Evolutionary conservation across 495 filamentous ascomycete species (phyloP).

Genomic region (Penicillium daleae): DNA sequence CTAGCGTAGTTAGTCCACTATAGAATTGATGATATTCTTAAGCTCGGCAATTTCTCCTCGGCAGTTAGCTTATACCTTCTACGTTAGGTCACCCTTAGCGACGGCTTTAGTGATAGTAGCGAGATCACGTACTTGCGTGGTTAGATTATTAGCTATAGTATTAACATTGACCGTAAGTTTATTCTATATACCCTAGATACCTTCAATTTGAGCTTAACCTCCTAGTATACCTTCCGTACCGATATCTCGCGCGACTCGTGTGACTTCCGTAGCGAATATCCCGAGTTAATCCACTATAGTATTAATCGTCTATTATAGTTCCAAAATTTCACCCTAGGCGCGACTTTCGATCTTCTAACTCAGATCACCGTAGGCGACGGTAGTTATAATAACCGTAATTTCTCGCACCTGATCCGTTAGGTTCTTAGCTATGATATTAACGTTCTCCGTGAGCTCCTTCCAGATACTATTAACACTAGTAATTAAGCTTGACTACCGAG

Average conservation of each 20-base stretch:
- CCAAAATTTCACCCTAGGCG: constrained; percentile 92
- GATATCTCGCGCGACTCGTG: constrained; percentile 92
- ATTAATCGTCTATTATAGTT: constrained; percentile 97
- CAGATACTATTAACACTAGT: constrained; percentile 95
- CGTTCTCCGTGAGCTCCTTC: constrained; percentile 97
- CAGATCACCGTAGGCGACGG: constrained; percentile 94
- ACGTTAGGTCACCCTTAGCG: constrained; percentile 92
- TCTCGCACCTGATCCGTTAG: constrained; percentile 89
- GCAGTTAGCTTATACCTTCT: constrained; percentile 96
- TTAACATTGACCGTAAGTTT: constrained; percentile 98
- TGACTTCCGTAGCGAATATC: constrained; percentile 97
- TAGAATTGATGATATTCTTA: constrained; percentile 97
- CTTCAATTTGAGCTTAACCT: constrained; percentile 94
- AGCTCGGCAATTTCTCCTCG: constrained; percentile 95
- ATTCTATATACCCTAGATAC: constrained; percentile 87
- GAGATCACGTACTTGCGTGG: constrained; percentile 97
- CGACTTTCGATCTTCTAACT: constrained; percentile 95
- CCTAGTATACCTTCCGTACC: constrained; percentile 96
- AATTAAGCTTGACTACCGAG: constrained; percentile 97
- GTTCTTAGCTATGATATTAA: constrained; percentile 96
- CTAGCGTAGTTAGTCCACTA: constrained; percentile 97
- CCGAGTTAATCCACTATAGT: constrained; percentile 98
- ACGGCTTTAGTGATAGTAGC: constrained; percentile 97
- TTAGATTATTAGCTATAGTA: constrained; percentile 96
- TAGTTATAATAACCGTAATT: constrained; percentile 94